phyloP scores from a whole-genome alignment of 352 stramenopile genomes.

The Peronospora farinosa region DNA sequence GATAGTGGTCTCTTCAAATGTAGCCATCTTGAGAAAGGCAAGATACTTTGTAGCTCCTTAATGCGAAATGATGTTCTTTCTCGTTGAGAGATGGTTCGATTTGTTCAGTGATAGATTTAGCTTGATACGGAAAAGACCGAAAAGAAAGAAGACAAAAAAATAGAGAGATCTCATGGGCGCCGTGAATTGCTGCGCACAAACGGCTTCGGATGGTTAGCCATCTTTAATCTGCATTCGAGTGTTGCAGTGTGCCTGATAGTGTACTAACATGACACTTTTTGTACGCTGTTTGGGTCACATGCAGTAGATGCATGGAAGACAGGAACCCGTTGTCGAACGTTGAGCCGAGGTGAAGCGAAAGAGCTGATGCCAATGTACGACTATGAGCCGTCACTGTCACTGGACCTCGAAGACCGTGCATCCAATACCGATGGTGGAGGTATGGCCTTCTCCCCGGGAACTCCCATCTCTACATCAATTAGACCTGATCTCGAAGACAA shows the following conservation, averaged over 20 bases:
- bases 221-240: conserved; percentile 1
- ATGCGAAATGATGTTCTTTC: conserved; percentile 22
- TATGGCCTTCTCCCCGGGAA: conserved; percentile 15
- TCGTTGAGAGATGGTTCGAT: conserved; percentile 2
- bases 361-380: conserved; percentile 34
- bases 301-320: conserved; percentile 28
- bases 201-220: conserved; percentile 19
- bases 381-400: conserved; percentile 33
- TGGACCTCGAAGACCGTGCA: conserved; percentile 21
- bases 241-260: conserved; percentile 1
- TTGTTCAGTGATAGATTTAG: conserved; percentile 17
- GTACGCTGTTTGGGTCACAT: neutral
- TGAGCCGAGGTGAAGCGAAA: conserved; percentile 25
- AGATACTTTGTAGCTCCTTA: conserved; percentile 5
- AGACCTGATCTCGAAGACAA: conserved; percentile 12
- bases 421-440: conserved; percentile 19
- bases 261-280: neutral
- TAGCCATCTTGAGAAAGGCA: conserved; percentile 31
- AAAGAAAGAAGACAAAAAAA: conserved; percentile 5
- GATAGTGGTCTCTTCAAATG: conserved; percentile 2
- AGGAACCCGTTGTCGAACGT: conserved; percentile 9
- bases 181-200: conserved; percentile 38
- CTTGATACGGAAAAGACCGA: conserved; percentile 11
- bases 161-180: conserved; percentile 20
- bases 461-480: conserved; percentile 11